These are phyloP conservation scores for Ophiognomonia clavigignenti-juglandacearum DNA, from an alignment of 2,329 filamentous ascomycete species.

Conservation along the genomic window DNA sequence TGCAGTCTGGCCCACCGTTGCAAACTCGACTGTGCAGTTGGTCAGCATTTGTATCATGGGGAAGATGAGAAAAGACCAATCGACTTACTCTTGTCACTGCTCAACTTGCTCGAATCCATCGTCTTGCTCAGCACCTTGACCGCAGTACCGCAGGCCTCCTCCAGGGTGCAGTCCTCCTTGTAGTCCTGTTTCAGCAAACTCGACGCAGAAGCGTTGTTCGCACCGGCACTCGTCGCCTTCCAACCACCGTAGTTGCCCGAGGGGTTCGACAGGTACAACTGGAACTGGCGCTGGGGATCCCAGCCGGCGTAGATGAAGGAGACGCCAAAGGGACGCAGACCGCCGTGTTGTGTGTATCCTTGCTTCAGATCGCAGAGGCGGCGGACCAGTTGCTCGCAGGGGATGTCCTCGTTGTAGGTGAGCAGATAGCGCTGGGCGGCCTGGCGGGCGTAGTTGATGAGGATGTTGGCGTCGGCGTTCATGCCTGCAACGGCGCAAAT, in stretches of 20 bases:
- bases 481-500: slow-evolving; percentile 98
- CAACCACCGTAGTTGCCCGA: slow-evolving; percentile 98
- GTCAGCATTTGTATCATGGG: slow-evolving; percentile 6
- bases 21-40: slow-evolving; percentile 76
- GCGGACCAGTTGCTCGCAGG: slow-evolving; percentile 96
- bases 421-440: slow-evolving; percentile 95
- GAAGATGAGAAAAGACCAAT: neutral
- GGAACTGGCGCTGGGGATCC: slow-evolving; percentile 93
- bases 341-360: slow-evolving; percentile 98
- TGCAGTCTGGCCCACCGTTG: slow-evolving; percentile 92
- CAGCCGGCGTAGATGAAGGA: slow-evolving; percentile 99
- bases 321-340: slow-evolving; percentile 94
- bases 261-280: slow-evolving; percentile 98
- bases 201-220: slow-evolving; percentile 96
- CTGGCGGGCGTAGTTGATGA: slow-evolving; percentile 99
- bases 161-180: slow-evolving; percentile 94
- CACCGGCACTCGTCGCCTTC: slow-evolving; percentile 97
- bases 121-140: slow-evolving; percentile 99
- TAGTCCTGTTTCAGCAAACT: slow-evolving; percentile 98
- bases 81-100: slow-evolving; percentile 97
- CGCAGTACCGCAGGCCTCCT: slow-evolving; percentile 94
- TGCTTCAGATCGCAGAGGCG: slow-evolving; percentile 97
- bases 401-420: slow-evolving; percentile 99
- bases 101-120: slow-evolving; percentile 98
- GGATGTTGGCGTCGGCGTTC: slow-evolving; percentile 99